These are phyloP conservation scores for Scolecobasidium constrictum DNA, from an alignment of 2,329 filamentous ascomycete species.

Conservation along the genomic window DNA sequence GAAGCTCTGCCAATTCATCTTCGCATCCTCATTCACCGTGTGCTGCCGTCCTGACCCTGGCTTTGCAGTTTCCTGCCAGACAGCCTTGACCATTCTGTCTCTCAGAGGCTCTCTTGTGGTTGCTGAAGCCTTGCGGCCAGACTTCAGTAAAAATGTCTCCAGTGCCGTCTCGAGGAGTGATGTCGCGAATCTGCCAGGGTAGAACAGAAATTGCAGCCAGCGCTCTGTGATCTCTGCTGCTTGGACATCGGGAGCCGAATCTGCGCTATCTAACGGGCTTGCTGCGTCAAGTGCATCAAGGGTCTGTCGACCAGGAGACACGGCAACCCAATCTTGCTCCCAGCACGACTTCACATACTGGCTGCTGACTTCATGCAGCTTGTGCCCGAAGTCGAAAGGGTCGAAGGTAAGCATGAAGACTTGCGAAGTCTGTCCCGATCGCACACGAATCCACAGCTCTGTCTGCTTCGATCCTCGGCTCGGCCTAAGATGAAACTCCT, in stretches of 20 bases:
- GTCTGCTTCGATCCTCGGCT: constrained; percentile 26
- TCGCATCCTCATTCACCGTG: constrained; percentile 65
- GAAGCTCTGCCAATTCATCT: constrained; percentile 79
- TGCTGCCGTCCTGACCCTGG: constrained; percentile 32
- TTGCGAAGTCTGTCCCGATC: constrained; percentile 50
- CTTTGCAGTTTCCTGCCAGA: constrained; percentile 30
- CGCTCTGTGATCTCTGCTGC: constrained; percentile 43
- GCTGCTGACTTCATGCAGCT: constrained; percentile 35
- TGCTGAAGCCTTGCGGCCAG: constrained; percentile 18
- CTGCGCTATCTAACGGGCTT: neutral
- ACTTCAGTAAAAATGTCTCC: constrained; percentile 63
- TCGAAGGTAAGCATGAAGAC: constrained; percentile 64
- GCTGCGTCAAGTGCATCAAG: constrained; percentile 23
- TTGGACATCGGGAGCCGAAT: neutral
- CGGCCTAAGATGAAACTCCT: constrained; percentile 34
- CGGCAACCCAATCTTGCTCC: constrained; percentile 40
- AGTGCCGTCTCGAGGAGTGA: constrained; percentile 76
- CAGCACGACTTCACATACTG: constrained; percentile 43
- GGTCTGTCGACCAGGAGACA: constrained; percentile 30
- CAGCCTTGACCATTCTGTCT: constrained; percentile 60
- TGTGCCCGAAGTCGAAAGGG: constrained; percentile 48
- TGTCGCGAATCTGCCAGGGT: constrained; percentile 69
- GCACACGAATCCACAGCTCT: constrained; percentile 36
- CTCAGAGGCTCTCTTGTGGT: constrained; percentile 45
- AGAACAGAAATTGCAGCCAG: constrained; percentile 77